phyloP scores from a whole-genome alignment of 805 yeast genomes.

The Isabelozyma rhagii region DNA sequence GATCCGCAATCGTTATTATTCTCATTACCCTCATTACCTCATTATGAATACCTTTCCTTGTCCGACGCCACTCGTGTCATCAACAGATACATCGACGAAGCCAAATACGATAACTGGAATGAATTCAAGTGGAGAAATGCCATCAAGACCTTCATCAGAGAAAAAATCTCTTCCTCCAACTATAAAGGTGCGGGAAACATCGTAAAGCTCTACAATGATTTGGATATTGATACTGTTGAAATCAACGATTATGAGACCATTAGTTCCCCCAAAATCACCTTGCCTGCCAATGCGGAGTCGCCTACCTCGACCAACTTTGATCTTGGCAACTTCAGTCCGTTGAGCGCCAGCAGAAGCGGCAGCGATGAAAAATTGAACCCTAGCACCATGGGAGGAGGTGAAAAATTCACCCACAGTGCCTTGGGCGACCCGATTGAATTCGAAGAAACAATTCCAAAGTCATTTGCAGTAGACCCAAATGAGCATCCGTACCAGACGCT shows the following conservation, averaged over 20 bases:
- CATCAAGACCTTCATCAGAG: slow-evolving; percentile 15
- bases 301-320: background rate
- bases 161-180: slow-evolving; percentile 12
- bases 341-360: background rate
- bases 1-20: slow-evolving; percentile 65
- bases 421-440: background rate
- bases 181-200: slow-evolving; percentile 38
- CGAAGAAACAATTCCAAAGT: background rate
- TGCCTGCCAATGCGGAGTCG: background rate
- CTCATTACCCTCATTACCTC: slow-evolving; percentile 74
- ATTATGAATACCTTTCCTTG: slow-evolving; percentile 50
- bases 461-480: background rate
- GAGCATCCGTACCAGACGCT: background rate
- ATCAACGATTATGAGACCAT: background rate
- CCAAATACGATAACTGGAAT: slow-evolving; percentile 23
- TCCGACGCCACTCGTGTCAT: slow-evolving; percentile 21
- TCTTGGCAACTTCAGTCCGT: background rate
- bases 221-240: slow-evolving; percentile 10
- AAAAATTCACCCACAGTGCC: background rate
- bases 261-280: background rate
- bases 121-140: slow-evolving; percentile 24
- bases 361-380: background rate
- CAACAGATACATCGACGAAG: slow-evolving; percentile 12
- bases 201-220: slow-evolving; percentile 24
- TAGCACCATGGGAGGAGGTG: no score